These are phyloP conservation scores for Zangia roseola DNA, from an alignment of 768 basidiomycete species.

Conservation along the genomic window DNA sequence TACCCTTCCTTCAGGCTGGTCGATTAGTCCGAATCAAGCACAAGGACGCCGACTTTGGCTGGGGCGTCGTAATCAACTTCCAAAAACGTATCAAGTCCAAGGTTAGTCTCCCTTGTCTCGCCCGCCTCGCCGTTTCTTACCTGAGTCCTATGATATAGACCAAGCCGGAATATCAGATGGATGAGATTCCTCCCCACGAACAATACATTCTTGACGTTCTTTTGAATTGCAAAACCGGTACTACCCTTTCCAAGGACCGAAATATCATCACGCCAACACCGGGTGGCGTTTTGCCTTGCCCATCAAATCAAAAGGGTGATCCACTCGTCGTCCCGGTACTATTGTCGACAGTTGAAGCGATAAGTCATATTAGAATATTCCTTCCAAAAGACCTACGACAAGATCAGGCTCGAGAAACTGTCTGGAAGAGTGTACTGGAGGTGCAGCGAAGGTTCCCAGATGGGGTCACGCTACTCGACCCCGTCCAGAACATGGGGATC, in stretches of 20 bases:
- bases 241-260: slow-evolving; percentile 58
- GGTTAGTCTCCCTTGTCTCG: slow-evolving; percentile 36
- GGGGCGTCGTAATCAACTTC: slow-evolving; percentile 93
- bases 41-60: slow-evolving; percentile 87
- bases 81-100: slow-evolving; percentile 85
- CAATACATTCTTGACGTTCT: slow-evolving; percentile 94
- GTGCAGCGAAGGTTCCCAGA: slow-evolving; percentile 90
- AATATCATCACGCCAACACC: slow-evolving; percentile 56
- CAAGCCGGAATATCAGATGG: slow-evolving; percentile 60
- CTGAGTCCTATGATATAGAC: slow-evolving; percentile 39
- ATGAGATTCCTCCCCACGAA: slow-evolving; percentile 77
- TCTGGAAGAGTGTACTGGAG: slow-evolving; percentile 88
- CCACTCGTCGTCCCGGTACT: slow-evolving; percentile 88
- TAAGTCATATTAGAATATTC: slow-evolving; percentile 84
- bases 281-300: slow-evolving; percentile 74
- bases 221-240: slow-evolving; percentile 70
- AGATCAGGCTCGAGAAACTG: slow-evolving; percentile 71
- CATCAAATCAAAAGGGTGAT: slow-evolving; percentile 66
- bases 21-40: slow-evolving; percentile 91
- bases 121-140: not conserved
- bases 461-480: slow-evolving; percentile 85
- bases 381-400: slow-evolving; percentile 88
- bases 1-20: slow-evolving; percentile 91
- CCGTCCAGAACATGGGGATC: slow-evolving; percentile 92
- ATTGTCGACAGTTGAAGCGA: slow-evolving; percentile 80